Base-by-base conservation (phyloP, 108 stramenopile species). In the Cyclotella cryptica region DNA sequence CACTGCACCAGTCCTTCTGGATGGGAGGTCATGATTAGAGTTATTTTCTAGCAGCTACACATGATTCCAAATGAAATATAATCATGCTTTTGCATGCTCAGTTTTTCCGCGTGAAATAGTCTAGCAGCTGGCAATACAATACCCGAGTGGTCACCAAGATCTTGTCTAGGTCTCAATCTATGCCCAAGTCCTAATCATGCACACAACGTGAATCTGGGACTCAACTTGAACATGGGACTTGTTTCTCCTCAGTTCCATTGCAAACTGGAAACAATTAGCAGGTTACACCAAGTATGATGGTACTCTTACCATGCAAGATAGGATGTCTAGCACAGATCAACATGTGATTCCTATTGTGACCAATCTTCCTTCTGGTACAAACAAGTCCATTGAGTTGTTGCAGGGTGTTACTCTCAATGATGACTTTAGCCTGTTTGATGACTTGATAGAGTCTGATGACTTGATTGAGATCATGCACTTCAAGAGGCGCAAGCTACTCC, bases 241-340 rank as follows among this genome's bases (percentile, higher is more conserved):
- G 79, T 75, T 9, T 80, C 74, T 27, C 84, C 84, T 4, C 79
- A 80, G 47, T 85, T 47, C 43, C 78, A 79, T 45, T 57, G 74
- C 22, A 35, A 35, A 35, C 35, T 35, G 35, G 35, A 35, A 35
- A 35, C 35, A 35, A 35, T 35, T 35, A 35, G 35, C 35, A 5
- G 35, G 26, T 13, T 4, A 3, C 22, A 1, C 26, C 26, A 58
- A 58, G 26, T 58, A 58, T 58, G 57, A 58, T 58, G 22, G 57
- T 17, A 49, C 47, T 49, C 47, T 9, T n/a, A 49, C 47, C n/a
- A 3, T 49, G 15, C 3, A 9, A 9, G 47, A 17, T 3, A 1
- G 47, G n/a, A 7, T 49, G 47, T 49, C 35, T 6, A 35, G 35
- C 6, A 6, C 35, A 35, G 6, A 35, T 49, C 47, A 49, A 17